Evolutionary conservation across 1,284 basidiomycete genomes (phyloP).

Genomic region (Kwoniella shivajii): DNA sequence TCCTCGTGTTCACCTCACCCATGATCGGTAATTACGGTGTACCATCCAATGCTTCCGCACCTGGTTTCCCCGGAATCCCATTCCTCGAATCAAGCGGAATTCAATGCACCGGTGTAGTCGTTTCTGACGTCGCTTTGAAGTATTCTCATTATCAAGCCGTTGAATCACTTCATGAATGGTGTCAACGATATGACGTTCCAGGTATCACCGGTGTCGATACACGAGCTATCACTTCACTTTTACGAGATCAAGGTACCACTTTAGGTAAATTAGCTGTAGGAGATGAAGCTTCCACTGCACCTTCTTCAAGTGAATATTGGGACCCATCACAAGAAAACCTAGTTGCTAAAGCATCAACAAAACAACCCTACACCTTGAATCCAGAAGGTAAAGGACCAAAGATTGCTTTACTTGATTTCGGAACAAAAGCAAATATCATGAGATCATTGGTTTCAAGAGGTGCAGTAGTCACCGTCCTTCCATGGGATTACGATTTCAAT

Average conservation of each 20-base stretch:
- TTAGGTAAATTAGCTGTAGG: conserved; percentile 89
- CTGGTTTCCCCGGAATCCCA: conserved; percentile 83
- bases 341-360: conserved; percentile 89
- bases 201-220: conserved; percentile 97
- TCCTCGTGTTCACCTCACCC: conserved; percentile 96
- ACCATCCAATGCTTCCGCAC: conserved; percentile 75
- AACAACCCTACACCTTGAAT: conserved; percentile 82
- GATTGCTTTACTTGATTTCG: conserved; percentile 96
- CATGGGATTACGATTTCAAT: conserved; percentile 98
- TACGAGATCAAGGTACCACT: conserved; percentile 96
- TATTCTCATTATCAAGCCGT: conserved; percentile 94
- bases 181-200: conserved; percentile 83
- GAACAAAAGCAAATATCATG: conserved; percentile 95
- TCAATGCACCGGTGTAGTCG: conserved; percentile 90
- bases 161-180: conserved; percentile 93
- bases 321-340: conserved; percentile 91
- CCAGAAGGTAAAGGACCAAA: conserved; percentile 76
- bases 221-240: conserved; percentile 87
- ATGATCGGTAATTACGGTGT: conserved; percentile 99
- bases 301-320: conserved; percentile 75
- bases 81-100: conserved; percentile 86
- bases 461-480: conserved; percentile 90
- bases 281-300: conserved; percentile 66
- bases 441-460: conserved; percentile 87
- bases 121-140: conserved; percentile 90